Evolutionary conservation across 1,284 basidiomycete species (phyloP).

Genomic region (Ustilago tritici): DNA sequence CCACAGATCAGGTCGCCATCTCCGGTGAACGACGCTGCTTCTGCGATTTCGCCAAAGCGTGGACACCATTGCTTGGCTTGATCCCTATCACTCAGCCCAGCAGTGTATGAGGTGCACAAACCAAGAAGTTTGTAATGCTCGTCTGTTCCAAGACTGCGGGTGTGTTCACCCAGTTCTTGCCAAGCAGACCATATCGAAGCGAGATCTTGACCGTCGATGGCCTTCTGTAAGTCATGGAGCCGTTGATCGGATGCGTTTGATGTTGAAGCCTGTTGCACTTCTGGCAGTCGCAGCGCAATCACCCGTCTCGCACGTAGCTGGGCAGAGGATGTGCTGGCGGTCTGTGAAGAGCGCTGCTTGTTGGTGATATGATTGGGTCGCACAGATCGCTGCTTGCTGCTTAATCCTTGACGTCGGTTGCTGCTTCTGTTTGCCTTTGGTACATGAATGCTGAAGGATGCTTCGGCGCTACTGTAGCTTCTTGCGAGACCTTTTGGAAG

Average conservation of each 20-base stretch:
- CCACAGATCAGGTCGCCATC: constrained; percentile 23
- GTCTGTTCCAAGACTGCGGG: not conserved
- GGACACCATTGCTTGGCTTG: constrained; percentile 14
- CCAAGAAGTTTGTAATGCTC: constrained; percentile 30
- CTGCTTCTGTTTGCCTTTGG: constrained; percentile 20
- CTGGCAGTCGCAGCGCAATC: constrained; percentile 17
- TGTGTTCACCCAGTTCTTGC: not conserved
- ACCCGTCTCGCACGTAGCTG: constrained; percentile 13
- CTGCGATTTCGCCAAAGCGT: constrained; percentile 14
- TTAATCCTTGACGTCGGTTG: not conserved
- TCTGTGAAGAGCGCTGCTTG: not conserved
- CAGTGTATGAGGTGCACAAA: constrained; percentile 20
- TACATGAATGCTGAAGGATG: constrained; percentile 22
- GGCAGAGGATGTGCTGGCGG: not conserved
- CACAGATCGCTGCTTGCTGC: not conserved
- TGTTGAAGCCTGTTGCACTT: not conserved
- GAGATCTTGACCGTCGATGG: constrained; percentile 30
- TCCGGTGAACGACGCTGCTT: constrained; percentile 21
- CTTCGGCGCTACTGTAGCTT: constrained; percentile 19
- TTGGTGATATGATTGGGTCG: not conserved
- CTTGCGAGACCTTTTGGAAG: not conserved
- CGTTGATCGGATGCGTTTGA: not conserved
- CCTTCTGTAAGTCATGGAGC: constrained; percentile 15
- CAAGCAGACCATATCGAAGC: constrained; percentile 14
- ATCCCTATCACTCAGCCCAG: not conserved